These are phyloP conservation scores for Aphanomyces invadans DNA, from an alignment of 352 stramenopile species.

Conservation along the genomic window DNA sequence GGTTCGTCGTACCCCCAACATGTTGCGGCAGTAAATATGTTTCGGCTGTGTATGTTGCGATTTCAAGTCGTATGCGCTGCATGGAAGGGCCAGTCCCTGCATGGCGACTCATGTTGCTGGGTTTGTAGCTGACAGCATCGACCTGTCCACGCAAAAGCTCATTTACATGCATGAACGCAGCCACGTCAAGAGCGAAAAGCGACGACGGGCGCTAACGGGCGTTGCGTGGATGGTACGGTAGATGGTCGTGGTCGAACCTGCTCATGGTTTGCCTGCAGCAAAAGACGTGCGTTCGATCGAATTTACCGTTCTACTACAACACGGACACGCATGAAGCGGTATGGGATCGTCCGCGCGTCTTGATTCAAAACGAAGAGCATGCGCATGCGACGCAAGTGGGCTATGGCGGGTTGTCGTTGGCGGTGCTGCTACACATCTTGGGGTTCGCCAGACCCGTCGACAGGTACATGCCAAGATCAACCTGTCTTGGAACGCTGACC, in stretches of 20 bases:
- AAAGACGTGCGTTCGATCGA: conserved; percentile 47
- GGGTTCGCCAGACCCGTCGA: conserved; percentile 69
- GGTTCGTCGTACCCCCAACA: too few relatives aligned
- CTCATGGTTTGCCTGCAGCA: background rate
- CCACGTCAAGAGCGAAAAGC: conserved; percentile 45
- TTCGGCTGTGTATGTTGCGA: too few relatives aligned
- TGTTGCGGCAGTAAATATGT: too few relatives aligned
- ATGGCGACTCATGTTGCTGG: conserved; percentile 8
- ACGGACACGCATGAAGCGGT: conserved; percentile 88
- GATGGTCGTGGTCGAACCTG: background rate
- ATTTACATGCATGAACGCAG: conserved; percentile 57
- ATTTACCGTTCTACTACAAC: conserved; percentile 92
- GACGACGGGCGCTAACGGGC: conserved; percentile 50
- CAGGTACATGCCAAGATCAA: conserved; percentile 34
- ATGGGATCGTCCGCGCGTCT: conserved; percentile 88
- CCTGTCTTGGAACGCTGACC: too few relatives aligned
- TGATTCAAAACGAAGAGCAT: conserved; percentile 84
- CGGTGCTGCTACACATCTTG: conserved; percentile 76
- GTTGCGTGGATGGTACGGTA: conserved; percentile 43
- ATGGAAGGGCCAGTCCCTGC: too few relatives aligned
- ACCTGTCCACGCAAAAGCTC: background rate
- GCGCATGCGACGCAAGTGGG: conserved; percentile 45
- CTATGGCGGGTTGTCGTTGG: conserved; percentile 73
- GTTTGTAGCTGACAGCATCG: background rate
- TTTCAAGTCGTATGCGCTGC: too few relatives aligned